Evolutionary conservation across 306 rosid species (phyloP), one percentile per base, ranked within the genome.

Genomic region (Corylus heterophylla): DNA sequence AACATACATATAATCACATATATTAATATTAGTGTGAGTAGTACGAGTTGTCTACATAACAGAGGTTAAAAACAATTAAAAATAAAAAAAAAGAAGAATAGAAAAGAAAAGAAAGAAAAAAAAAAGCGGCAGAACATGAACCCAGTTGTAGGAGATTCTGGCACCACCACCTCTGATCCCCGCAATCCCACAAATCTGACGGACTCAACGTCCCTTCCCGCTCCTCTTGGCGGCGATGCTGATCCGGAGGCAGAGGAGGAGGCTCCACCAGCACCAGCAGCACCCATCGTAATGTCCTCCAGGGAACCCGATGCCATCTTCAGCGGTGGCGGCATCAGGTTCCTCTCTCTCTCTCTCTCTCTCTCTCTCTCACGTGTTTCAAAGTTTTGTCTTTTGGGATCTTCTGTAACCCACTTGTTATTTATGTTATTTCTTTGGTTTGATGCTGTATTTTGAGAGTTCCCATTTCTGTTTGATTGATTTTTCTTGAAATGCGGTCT

Each of bases 251-350:
- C 74, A 69, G 75, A 74, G 44, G 35, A 56, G 35, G 31, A 8
- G 47, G 77, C 87, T 27, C 72, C 44, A 1, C 51, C 72, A 31
- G 72, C 83, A 29, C 76, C 85, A 11, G 54, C 84, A 1, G 77
- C 79, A 1, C 80, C 80, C 74, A 69, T 82, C 70, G 76, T 91
- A 82, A 89, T 91, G 87, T 72, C 90, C 45, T 89, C 87, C 3
- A 90, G 66, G 76, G 91, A 92, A 78, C 86, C 88, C 50, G 84
- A 88, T 79, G 78, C 90, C 67, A 87, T 90, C 74, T 85, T 84
- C 80, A 92, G 92, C 81, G 97, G 97, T 59, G 97, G 97, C 16
- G 97, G 97, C 58, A 69, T 92, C 86, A 90, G 94, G 97, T 89
- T 37, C 63, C 54, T 7, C 52, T 52, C 48, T 62, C 18, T 12